Base-by-base conservation (phyloP, 805 yeast species). In the Pichia eremophila region DNA sequence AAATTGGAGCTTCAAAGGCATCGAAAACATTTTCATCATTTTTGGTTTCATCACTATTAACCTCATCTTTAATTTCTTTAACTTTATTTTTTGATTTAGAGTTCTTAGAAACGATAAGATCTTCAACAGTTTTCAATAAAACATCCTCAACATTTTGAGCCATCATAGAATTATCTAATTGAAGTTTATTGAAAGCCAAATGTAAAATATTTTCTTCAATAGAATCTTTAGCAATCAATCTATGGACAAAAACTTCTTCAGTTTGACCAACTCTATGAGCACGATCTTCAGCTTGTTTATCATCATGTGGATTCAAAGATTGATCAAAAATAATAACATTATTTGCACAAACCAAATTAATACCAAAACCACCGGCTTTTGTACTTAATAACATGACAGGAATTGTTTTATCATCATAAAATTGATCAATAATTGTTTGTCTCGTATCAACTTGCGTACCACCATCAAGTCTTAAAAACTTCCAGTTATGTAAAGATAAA, bases 321-420 rank as follows among this genome's bases (percentile, higher is more conserved):
- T 89, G 91, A 62, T 93, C 99, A 61, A 82, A 90, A 32, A 93
- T 85, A 46, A 93, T 74, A 2, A 93, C 99, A 51, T 83, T 79
- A 61, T 88, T 91, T 8, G 99, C 98, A 60, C 95, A 93, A 1
- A 95, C 93, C 57, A 93, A 74, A 60, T 93, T 93, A 66, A 93
- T 93, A 49, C 99, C 99, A 67, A 93, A 93, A 1, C 99, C 99
- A 61, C 99, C 99, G 0, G 99, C 98, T 62, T 87, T 88, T 4
- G 99, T 93, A 11, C 96, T 87, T 40, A 93, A 70, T 44, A 93
- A 70, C 59, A 93, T 91, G 4, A 93, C 83, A 0, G 95, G 91
- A 53, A 93, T 86, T 6, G 79, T 72, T 0, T 77, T 75, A 51
- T 89, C 95, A 34, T 85, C 89, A 58, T 88, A 83, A 61, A 85